phyloP scores from a whole-genome alignment of 2,329 filamentous ascomycete species.

The Exophiala sideris region DNA sequence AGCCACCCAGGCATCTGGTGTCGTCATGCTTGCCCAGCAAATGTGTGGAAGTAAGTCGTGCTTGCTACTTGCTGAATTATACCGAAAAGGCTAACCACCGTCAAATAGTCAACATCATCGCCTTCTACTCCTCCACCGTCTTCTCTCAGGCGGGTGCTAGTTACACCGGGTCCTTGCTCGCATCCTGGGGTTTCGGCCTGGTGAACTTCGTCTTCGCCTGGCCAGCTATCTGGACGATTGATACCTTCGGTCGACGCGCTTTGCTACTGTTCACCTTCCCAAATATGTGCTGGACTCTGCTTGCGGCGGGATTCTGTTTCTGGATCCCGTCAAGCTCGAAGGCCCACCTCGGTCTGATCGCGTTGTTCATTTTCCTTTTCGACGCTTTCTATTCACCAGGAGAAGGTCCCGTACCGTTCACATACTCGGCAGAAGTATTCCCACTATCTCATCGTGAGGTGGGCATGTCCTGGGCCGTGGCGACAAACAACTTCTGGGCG shows the following conservation, averaged over 20 bases:
- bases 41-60: too few species aligned
- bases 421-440: constrained; percentile 65
- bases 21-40: constrained; percentile 59
- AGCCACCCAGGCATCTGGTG: constrained; percentile 71
- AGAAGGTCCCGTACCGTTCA: constrained; percentile 63
- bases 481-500: constrained; percentile 49
- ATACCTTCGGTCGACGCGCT: constrained; percentile 64
- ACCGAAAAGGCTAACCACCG: too few species aligned
- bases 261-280: constrained; percentile 64
- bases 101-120: constrained; percentile 61
- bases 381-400: constrained; percentile 52
- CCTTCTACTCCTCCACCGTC: constrained; percentile 67
- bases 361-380: constrained; percentile 44
- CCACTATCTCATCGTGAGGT: constrained; percentile 59
- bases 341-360: constrained; percentile 41
- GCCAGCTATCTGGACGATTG: constrained; percentile 58
- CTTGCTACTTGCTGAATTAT: too few species aligned
- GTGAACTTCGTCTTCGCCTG: constrained; percentile 66
- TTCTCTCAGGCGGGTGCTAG: constrained; percentile 54
- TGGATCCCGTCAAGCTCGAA: constrained; percentile 44
- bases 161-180: constrained; percentile 56
- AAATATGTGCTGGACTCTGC: constrained; percentile 55
- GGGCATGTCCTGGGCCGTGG: constrained; percentile 45
- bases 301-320: constrained; percentile 54
- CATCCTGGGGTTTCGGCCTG: constrained; percentile 63